A percentile compares a stretch with the other conserved stretches of the same genome.
Evolutionary conservation across 208 protist genomes (phyloP).

Genomic region (Trypanosoma lewisi): DNA sequence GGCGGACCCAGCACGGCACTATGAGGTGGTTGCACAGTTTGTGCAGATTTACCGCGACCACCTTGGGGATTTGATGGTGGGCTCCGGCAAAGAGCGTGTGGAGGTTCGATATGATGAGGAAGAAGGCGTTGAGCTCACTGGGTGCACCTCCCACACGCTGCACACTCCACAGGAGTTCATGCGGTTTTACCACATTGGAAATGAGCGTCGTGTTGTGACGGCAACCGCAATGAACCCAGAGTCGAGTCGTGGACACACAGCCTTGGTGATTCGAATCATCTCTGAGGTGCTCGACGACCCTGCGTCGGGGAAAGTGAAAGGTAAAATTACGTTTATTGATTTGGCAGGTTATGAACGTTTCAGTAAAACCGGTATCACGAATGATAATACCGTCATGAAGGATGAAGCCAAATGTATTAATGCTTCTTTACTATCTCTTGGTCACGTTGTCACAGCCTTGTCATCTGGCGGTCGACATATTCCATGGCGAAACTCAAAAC

Average conservation of each 20-base stretch:
- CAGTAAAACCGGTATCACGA: conserved; percentile 85
- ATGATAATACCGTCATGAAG: conserved; percentile 72
- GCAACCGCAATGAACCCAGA: conserved; percentile 91
- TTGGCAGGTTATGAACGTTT: conserved; percentile 90
- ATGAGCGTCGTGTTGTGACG: conserved; percentile 77
- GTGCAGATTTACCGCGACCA: conserved; percentile 91
- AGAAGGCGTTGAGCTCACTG: conserved; percentile 70
- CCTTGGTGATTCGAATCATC: conserved; percentile 69
- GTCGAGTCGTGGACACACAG: conserved; percentile 87
- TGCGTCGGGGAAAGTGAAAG: conserved; percentile 42
- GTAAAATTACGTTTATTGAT: conserved; percentile 91
- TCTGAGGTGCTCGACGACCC: conserved; percentile 58
- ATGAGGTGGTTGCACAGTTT: conserved; percentile 72
- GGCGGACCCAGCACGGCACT: conserved; percentile 25
- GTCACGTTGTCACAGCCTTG: conserved; percentile 82
- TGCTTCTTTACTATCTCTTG: conserved; percentile 80
- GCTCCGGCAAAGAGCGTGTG: conserved; percentile 61
- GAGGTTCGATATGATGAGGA: conserved; percentile 74
- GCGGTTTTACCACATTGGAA: conserved; percentile 78
- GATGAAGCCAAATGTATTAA: conserved; percentile 92
- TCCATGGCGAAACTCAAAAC: conserved; percentile 91
- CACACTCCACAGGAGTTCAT: conserved; percentile 69
- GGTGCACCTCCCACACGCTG: conserved; percentile 65
- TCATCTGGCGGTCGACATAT: conserved; percentile 73
- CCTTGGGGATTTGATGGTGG: conserved; percentile 78